A percentile compares a stretch with the other conserved stretches of the same genome.
These are phyloP conservation scores for Spongospora subterranea DNA, from an alignment of 208 protist genomes.

Conservation along the genomic window DNA sequence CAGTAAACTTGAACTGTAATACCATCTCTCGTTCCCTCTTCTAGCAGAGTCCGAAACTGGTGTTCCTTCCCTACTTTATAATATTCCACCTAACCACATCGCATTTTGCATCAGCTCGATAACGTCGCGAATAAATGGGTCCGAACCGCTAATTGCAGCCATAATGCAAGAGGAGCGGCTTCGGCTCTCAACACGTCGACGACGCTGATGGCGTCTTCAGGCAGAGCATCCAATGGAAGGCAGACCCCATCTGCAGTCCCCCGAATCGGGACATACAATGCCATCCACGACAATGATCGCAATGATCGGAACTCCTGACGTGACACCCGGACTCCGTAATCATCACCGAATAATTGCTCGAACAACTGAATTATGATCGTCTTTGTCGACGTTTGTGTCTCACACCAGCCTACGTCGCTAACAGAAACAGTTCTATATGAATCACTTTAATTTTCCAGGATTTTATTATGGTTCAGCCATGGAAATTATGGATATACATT, in stretches of 20 bases:
- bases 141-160: conserved; percentile 5
- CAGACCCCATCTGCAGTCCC: background rate
- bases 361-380: too few relatives aligned
- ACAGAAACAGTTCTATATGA: too few relatives aligned
- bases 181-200: conserved; percentile 40
- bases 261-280: conserved; percentile 8
- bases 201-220: conserved; percentile 9
- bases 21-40: conserved; percentile 29
- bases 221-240: conserved; percentile 17
- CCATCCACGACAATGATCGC: background rate
- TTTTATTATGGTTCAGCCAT: too few relatives aligned
- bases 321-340: too few relatives aligned
- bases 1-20: background rate
- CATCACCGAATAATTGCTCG: too few relatives aligned
- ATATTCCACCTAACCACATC: conserved; percentile 28
- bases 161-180: conserved; percentile 42
- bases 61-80: conserved; percentile 3
- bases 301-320: too few relatives aligned
- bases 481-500: too few relatives aligned
- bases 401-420: too few relatives aligned
- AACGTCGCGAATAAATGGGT: too few relatives aligned
- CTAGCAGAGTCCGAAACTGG: background rate
- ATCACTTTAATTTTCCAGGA: too few relatives aligned
- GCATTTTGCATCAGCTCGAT: background rate
- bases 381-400: too few relatives aligned